Evolutionary conservation across 805 yeast species (phyloP).

Genomic region (Teunomyces kruisii): DNA sequence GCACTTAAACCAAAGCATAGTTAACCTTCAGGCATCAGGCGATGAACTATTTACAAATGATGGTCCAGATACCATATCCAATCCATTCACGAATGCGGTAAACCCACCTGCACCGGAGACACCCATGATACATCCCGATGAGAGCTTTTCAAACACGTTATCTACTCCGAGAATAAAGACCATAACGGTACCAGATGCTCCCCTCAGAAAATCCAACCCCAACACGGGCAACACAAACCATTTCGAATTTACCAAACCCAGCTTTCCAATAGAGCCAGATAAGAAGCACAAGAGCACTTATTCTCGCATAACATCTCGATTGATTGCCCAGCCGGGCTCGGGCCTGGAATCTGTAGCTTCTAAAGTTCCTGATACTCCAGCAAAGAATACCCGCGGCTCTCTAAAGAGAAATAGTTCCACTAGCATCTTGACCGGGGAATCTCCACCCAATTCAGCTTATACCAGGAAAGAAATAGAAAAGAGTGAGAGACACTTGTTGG

Average conservation of each 20-base stretch:
- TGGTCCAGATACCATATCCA: conserved; percentile 15
- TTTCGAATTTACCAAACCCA: conserved; percentile 34
- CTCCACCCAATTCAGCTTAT: conserved; percentile 5
- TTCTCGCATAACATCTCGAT: conserved; percentile 48
- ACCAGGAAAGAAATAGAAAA: conserved; percentile 25
- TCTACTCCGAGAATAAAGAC: conserved; percentile 30
- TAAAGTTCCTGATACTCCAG: conserved; percentile 3
- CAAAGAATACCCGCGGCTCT: conserved; percentile 7
- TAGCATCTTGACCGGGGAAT: not conserved
- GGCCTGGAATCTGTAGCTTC: not conserved
- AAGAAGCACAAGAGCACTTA: conserved; percentile 33
- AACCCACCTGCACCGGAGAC: conserved; percentile 5
- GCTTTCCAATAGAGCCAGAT: conserved; percentile 18
- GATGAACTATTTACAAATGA: not conserved
- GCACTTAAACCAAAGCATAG: not conserved
- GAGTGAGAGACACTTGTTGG: conserved; percentile 43
- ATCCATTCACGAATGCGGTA: conserved; percentile 36
- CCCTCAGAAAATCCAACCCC: conserved; percentile 30
- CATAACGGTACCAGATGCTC: conserved; percentile 35
- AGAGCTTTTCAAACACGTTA: conserved; percentile 21
- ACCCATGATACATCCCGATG: conserved; percentile 22
- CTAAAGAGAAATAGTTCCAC: conserved; percentile 9
- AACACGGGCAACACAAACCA: conserved; percentile 14
- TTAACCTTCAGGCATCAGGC: not conserved
- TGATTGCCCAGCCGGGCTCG: conserved; percentile 40